Percentiles rank a stretch among this genome's conserved stretches.
Evolutionary conservation across 2,329 filamentous ascomycete species (phyloP).

Genomic region (Colletotrichum falcatum): DNA sequence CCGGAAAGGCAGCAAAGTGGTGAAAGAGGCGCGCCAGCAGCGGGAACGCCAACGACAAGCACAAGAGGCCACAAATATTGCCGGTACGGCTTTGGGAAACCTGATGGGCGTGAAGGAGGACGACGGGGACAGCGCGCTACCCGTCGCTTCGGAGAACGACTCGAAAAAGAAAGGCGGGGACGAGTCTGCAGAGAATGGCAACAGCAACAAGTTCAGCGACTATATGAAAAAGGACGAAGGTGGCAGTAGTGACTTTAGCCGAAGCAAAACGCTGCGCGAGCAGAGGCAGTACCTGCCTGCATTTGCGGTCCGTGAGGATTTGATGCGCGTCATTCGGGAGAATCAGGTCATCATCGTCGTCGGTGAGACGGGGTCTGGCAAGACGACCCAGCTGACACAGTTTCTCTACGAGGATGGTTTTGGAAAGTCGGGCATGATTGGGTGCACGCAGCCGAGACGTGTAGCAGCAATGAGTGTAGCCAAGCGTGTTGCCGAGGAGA

Average conservation of each 20-base stretch:
- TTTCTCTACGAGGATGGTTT: constrained; percentile 97
- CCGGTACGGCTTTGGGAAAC: constrained; percentile 92
- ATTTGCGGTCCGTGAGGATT: constrained; percentile 94
- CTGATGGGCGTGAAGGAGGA: constrained; percentile 96
- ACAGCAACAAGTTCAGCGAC: constrained; percentile 82
- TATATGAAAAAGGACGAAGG: constrained; percentile 88
- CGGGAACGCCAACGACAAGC: constrained; percentile 94
- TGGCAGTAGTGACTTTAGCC: constrained; percentile 90
- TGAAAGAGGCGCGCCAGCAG: constrained; percentile 90
- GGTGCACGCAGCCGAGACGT: constrained; percentile 94
- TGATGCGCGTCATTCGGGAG: constrained; percentile 91
- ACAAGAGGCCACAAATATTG: constrained; percentile 92
- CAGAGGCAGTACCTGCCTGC: constrained; percentile 94
- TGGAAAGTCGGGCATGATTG: constrained; percentile 87
- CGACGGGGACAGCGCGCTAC: constrained; percentile 88
- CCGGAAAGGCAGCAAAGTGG: constrained; percentile 92
- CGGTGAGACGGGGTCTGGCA: constrained; percentile 96
- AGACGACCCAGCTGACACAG: constrained; percentile 97
- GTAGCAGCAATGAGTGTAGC: constrained; percentile 99
- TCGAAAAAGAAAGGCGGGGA: constrained; percentile 57
- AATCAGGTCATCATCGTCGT: constrained; percentile 98
- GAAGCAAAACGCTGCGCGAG: constrained; percentile 89
- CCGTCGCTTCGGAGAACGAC: constrained; percentile 79
- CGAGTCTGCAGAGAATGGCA: constrained; percentile 42
- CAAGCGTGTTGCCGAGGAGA: constrained; percentile 97